Conservation (phyloP, 2,329 filamentous ascomycete species). For the Hymenoscyphus repandus region DNA sequence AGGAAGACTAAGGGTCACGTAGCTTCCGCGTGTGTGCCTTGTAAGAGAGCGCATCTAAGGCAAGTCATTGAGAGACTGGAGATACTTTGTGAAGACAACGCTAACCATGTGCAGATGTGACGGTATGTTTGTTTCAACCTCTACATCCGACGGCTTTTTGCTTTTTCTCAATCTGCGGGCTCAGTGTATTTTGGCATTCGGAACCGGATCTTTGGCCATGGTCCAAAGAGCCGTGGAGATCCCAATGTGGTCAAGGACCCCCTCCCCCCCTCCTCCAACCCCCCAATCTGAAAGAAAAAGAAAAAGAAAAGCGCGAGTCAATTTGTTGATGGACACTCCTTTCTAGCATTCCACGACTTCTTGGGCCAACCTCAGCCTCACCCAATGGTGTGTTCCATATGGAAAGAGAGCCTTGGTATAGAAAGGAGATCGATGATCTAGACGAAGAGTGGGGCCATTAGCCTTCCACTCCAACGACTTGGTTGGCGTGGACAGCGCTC, state of each 20-base stretch:
- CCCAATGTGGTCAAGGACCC: no score
- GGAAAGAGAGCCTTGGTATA: no score
- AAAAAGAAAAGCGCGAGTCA: no score
- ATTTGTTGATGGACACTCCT: not conserved
- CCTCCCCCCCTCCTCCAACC: no score
- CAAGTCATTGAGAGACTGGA: slow-evolving; percentile 27
- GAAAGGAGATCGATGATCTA: no score
- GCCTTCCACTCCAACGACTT: not conserved
- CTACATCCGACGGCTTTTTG: not conserved
- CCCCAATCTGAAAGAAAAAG: no score
- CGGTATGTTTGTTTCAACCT: slow-evolving; percentile 46
- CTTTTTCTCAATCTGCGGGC: slow-evolving; percentile 11
- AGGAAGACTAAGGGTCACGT: slow-evolving; percentile 76
- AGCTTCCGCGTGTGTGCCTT: slow-evolving; percentile 78
- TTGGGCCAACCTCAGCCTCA: no score
- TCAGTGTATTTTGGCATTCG: slow-evolving; percentile 6
- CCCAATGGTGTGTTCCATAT: no score
- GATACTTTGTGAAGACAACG: slow-evolving; percentile 7
- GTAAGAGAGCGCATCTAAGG: slow-evolving; percentile 77
- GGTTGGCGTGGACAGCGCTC: slow-evolving; percentile 7
- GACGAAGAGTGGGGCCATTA: no score
- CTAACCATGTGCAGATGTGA: slow-evolving; percentile 50
- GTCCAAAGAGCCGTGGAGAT: no score
- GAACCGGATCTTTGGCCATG: not conserved
- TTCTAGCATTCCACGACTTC: no score